Base-by-base conservation (phyloP, 1,139 yeast species). In the Yamadazyma sp. region DNA sequence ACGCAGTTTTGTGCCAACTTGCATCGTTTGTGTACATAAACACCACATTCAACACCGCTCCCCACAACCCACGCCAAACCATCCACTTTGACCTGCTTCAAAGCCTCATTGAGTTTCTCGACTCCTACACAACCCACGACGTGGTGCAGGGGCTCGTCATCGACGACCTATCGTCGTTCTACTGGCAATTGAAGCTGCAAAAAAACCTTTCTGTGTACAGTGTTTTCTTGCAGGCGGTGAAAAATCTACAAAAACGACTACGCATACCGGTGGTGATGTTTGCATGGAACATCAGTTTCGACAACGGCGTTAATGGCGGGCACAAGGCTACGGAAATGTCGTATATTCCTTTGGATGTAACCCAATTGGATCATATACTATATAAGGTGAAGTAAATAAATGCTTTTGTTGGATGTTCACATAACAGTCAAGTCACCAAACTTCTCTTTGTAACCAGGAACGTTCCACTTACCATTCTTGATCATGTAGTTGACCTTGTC, bases 371-470 rank as follows among this genome's bases (percentile, higher is more conserved):
- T 32, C 29, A 26, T 26, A 12, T 26, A 10, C 29, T 26, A n/a
- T 26, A 26, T 26, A 26, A 12, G 29, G 29, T 26, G 29, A 12
- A 26, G 16, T 8, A 24, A 24, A 9, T 24, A 24, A 11, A 20
- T 56, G 27, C 55, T 43, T 29, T 45, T 18, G 17, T 15, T 7
- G n/a, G 14, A 18, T 18, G 22, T 31, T 72, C 80, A 91, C 97
- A 91, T 89, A 68, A 87, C 88, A 61, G 92, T 87, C 73, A 89
- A 81, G 69, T 87, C 88, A 67, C 97, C 97, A 69, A 89, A 91
- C 81, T 88, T 91, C 71, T 91, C 98, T 73, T 86, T 85, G 83
- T 92, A 92, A 58, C 96, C 96, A 58, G 98, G 98, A 56, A 91
- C 95, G 61, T 87, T 89, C 95, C 96, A 91, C 75, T 87, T 87